Evolutionary conservation across 1,284 basidiomycete species (phyloP).

Genomic region (Farysia itapuensis): DNA sequence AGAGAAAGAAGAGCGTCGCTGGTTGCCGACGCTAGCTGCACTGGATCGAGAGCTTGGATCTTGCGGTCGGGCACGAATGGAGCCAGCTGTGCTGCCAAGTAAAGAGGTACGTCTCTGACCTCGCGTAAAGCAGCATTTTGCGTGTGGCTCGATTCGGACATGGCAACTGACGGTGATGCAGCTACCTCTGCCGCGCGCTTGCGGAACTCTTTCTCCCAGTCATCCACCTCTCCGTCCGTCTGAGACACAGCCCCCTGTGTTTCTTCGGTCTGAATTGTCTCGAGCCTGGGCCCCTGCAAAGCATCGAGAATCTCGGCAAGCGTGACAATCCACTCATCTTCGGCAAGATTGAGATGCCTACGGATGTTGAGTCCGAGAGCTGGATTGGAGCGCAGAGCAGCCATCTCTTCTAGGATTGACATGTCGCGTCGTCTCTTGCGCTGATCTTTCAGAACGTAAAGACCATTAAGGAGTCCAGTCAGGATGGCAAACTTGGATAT

Average conservation of each 20-base stretch:
- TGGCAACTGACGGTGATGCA: slow-evolving; percentile 23
- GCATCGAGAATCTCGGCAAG: slow-evolving; percentile 42
- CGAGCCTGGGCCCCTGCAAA: slow-evolving; percentile 17
- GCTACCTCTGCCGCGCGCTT: slow-evolving; percentile 24
- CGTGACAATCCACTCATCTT: slow-evolving; percentile 48
- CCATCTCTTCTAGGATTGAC: slow-evolving; percentile 38
- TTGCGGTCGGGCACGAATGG: slow-evolving; percentile 35
- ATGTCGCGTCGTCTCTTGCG: slow-evolving; percentile 20
- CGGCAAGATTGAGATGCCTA: slow-evolving; percentile 15
- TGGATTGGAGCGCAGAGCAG: slow-evolving; percentile 24
- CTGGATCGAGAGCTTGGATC: slow-evolving; percentile 27
- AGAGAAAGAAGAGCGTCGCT: slow-evolving; percentile 37
- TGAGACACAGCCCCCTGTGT: neutral
- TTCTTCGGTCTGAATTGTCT: neutral
- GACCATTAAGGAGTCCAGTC: slow-evolving; percentile 47
- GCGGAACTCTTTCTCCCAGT: slow-evolving; percentile 46
- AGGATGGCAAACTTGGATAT: slow-evolving; percentile 48
- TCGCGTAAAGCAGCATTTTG: slow-evolving; percentile 8
- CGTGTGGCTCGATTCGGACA: slow-evolving; percentile 9
- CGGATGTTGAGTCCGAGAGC: slow-evolving; percentile 31
- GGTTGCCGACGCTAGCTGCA: slow-evolving; percentile 25
- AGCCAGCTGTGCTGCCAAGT: slow-evolving; percentile 38
- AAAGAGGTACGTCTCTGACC: slow-evolving; percentile 33
- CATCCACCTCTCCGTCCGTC: slow-evolving; percentile 13
- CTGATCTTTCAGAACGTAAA: slow-evolving; percentile 43